Base-by-base conservation (phyloP, 164 flowering plant genomes). In the Vitis riparia region DNA sequence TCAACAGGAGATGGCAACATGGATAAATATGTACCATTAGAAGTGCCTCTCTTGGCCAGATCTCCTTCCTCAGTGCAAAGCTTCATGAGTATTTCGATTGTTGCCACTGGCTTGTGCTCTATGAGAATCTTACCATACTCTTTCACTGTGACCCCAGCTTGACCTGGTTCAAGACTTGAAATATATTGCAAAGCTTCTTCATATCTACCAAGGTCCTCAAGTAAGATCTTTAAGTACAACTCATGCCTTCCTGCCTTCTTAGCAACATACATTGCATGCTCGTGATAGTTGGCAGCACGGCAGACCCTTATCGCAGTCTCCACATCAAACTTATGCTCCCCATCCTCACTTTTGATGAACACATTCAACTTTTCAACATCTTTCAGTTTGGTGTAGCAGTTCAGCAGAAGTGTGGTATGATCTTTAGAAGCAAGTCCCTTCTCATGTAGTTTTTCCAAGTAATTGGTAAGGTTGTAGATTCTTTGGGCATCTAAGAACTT, bases 191-290 rank as follows among this genome's bases (percentile, higher is more conserved):
- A 75, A 37, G 99, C 99, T 80, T 96, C 99, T 49, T 93, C 88
- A 84, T 89, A 93, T 51, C 84, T 76, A 57, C 79, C 93, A 53
- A 96, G 93, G 80, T 96, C 98, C 81, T 96, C 99, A 72, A 96
- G 97, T 71, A 96, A 85, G 69, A 96, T 96, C 81, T 96, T 96
- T 67, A 96, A 84, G 86, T 93, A 96, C 92, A 82, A 87, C 77
- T 96, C 99, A 78, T 96, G 98, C 76, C 77, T 87, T 68, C 97
- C 93, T 48, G 98, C 92, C 83, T 89, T 93, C 85, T 89, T 91
- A 53, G 99, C 98, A 73, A 96, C 98, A 87, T 89, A 93, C 99
- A 96, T 93, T 5, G 99, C 99, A 89, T 96, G 98, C 77, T 96
- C 98, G 68, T 96, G 99, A 82, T 93, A 96, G 73, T 89, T 90